Base-by-base conservation (phyloP, 768 basidiomycete species). In the Galerina sulciceps region DNA sequence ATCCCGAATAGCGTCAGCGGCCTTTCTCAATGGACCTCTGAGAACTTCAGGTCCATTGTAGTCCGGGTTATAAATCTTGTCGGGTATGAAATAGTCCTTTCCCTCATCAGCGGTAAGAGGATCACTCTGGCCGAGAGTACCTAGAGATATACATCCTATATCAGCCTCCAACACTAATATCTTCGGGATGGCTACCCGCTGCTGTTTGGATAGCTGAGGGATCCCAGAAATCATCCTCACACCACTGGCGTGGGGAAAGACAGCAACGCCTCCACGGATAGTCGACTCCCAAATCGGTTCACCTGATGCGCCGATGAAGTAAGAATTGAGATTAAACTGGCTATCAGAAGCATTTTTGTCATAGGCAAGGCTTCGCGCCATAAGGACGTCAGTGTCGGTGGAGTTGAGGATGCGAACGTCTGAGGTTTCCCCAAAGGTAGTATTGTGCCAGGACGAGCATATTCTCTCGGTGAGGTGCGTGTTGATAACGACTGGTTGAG, bases 31-130 rank as follows among this genome's bases (percentile, higher is more conserved):
- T 49, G 37, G 35, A 49, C 61, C 53, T 23, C 51, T 54, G 38
- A 70, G 45, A 49, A 64, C 62, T 38, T 65, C 65, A 4, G 69
- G 69, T 14, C 48, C 48, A 14, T 31, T 36, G 48, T 49, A 49
- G n/a, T 49, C 37, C 48, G 48, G 14, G 34, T 49, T 10, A 9
- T 49, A 49, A 20, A 49, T 49, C 9, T 31, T 17, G 34, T 36
- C 48, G 8, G 34, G 23, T 31, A 45, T 10, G 17, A 45, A 45
- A 13, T 22, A 45, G 20, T 45, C 44, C 6, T 18, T 14, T 13
- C 68, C 68, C 0, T 55, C 51, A 36, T 63, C 37, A 3, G 14
- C 55, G 13, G 23, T 35, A n/a, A 6, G 13, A 20, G 48, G 37
- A 14, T 22, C 40, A 2, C 31, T 17, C 61, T 18, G 55, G 45